Evolutionary conservation across 2,329 filamentous ascomycete genomes (phyloP), one percentile per base, ranked within the genome.

Genomic region (Verticillium nonalfalfae): DNA sequence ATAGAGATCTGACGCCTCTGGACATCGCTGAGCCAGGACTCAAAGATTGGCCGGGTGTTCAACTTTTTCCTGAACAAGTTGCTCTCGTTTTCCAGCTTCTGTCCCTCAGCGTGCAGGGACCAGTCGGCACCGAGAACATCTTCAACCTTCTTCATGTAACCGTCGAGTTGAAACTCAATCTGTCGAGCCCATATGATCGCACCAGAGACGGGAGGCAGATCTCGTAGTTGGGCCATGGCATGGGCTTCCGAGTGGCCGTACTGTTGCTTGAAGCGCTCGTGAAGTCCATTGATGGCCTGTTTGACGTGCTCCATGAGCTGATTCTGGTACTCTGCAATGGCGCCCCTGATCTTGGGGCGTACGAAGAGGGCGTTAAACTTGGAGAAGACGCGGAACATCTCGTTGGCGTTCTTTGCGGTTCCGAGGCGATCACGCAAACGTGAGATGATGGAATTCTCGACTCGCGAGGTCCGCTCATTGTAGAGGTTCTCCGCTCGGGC

Each of bases 351-450:
- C 82, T 99, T 99, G n/a, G 95, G 95, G 63, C 95, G 88, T 61
- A 99, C 94, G 68, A 99, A 96, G 35, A 99, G 87, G 1, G 95
- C 95, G 73, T 99, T 99, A 84, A 99, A 99, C 73, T 98, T 98
- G 59, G 95, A 98, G 74, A 99, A 99, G 64, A 99, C 95, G 60
- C 96, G 90, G 75, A 99, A 99, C 95, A 99, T 99, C 76, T 99
- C 96, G 72, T 96, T 98, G 50, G 95, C 95, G 64, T 93, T 97
- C 81, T 96, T 97, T 13, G 95, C 94, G 7, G 93, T 97, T 14
- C 93, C 95, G 61, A 99, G 83, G 62, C 95, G 90, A 75, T 99
- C 95, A 70, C 95, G 86, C 36, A 99, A 82, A 60, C 93, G 86
- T 38, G 95, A 93, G 73, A 99, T 99, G 75, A 99, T 99, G 3